Evolutionary conservation across 2,329 filamentous ascomycete genomes (phyloP), one percentile per base, ranked within the genome.

Genomic region (Colletotrichum trifolii): DNA sequence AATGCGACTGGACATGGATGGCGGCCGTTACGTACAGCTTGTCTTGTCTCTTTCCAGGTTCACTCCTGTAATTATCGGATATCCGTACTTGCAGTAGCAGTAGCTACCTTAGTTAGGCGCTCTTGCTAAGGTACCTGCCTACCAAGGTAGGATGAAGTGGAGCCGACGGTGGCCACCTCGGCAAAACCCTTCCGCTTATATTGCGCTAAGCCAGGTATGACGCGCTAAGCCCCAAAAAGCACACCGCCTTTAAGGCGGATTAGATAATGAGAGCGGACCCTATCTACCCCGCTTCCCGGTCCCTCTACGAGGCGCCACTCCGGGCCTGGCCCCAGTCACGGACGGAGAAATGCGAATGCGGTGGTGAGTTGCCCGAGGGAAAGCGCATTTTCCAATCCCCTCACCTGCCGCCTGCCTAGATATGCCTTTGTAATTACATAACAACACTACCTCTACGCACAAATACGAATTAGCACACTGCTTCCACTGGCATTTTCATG

Each of bases 1-100:
- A 33, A n/a, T 43, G 50, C 13, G 36, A 39, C 50, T 9, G 38
- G 15, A 33, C 12, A 25, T 12, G 54, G 34, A 39, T 12, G 35
- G 12, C 39, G 17, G 47, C 17, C 17, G 47, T 57, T 65, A 62
- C 62, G 58, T 65, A 65, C 62, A 47, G 42, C 56, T 48, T 57
- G 52, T 42, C 4, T 25, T 25, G 25, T 25, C 25, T 25, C 25
- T 25, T 25, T 25, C 25, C 25, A 25, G 25, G 25, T 25, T 25
- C 25, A 4, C 25, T 25, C 25, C 25, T 25, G 25, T 25, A n/a
- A n/a, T n/a, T n/a, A 25, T 5, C 25, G 25, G 25, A 25, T 25
- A 25, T 25, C 25, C 25, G 25, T 25, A 25, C 25, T 1, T 3
- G 2, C 2, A 17, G 2, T 17, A 2, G 17, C 1, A 25, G 25